Conservation (phyloP, 345 rosid genomes). For the Eucalyptus paniculata region DNA sequence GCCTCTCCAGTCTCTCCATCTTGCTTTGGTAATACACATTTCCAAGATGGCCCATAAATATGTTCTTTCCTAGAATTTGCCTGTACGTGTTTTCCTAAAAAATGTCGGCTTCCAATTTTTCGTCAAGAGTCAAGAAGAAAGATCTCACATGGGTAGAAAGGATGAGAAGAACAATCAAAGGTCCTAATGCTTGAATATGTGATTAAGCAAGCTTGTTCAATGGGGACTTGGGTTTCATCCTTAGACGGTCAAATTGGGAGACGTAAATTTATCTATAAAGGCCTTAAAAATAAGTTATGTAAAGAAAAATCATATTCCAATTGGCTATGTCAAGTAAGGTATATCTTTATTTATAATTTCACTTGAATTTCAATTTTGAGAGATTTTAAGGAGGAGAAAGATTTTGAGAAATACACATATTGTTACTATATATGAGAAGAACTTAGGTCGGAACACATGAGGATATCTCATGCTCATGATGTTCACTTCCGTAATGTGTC, state of each 20-base stretch:
- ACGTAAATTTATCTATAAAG: not conserved
- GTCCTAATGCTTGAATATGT: fast-evolving
- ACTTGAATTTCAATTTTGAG: too few species aligned
- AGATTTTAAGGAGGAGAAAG: not conserved
- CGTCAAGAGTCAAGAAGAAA: not conserved
- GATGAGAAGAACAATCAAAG: not conserved
- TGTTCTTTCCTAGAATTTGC: not conserved
- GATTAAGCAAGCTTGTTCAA: not conserved
- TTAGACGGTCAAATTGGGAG: not conserved
- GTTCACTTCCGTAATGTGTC: not conserved
- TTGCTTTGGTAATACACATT: not conserved
- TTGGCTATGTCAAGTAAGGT: not conserved
- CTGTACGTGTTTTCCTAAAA: not conserved
- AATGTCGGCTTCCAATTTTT: not conserved
- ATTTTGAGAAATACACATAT: not conserved
- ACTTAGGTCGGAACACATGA: not conserved
- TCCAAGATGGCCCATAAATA: not conserved
- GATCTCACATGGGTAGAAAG: not conserved
- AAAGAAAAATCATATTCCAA: too few species aligned
- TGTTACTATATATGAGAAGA: not conserved
- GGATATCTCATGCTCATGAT: not conserved
- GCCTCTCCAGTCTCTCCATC: not conserved
- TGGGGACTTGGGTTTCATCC: too few species aligned
- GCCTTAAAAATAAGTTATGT: not conserved
- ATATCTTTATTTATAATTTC: too few species aligned